Evolutionary conservation across 305 asterid genomes (phyloP), one percentile per base, ranked within the genome.

Genomic region (Nicotiana rustica): DNA sequence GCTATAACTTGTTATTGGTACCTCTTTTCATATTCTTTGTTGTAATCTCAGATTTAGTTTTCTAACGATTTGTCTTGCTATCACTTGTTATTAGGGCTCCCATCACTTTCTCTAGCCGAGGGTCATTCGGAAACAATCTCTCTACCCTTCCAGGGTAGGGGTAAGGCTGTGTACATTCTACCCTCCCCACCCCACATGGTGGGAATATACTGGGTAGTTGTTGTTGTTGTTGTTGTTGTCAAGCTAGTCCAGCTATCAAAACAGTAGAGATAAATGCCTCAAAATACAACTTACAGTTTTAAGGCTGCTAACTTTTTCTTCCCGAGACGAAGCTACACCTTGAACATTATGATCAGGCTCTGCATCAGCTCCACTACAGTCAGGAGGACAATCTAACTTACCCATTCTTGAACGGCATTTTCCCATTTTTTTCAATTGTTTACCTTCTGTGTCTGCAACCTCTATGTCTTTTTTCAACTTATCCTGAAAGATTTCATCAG

Each of bases 281-380:
- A 77, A 10, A 80, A 70, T 78, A 44, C 59, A 83, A 87, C 98
- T 90, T 88, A 96, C 99, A 77, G 98, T 94, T 91, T 93, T 92
- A 68, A 95, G 98, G 91, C 98, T 96, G 97, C 98, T 93, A 86
- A 92, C 97, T 96, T 96, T 96, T 89, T 96, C 99, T 86, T 95
- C 99, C n/a, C 99, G 97, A 64, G 92, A 92, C 77, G 93, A 79
- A 62, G 93, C 83, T 41, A 86, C 83, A 71, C 97, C 97, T 83
- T 89, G 98, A 82, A 90, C 92, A 89, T 87, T 93, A 90, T 92
- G 98, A 82, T 96, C 99, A 75, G 84, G 90, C 57, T 96, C 98
- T 85, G 87, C 87, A 82, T 94, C 98, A 82, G 89, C 92, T 83
- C 91, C 98, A 87, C 67, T 83, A 15, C 91, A 91, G 77, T 96